Conservation (phyloP, 1,284 basidiomycete species). For the Irpex rosettiformis region DNA sequence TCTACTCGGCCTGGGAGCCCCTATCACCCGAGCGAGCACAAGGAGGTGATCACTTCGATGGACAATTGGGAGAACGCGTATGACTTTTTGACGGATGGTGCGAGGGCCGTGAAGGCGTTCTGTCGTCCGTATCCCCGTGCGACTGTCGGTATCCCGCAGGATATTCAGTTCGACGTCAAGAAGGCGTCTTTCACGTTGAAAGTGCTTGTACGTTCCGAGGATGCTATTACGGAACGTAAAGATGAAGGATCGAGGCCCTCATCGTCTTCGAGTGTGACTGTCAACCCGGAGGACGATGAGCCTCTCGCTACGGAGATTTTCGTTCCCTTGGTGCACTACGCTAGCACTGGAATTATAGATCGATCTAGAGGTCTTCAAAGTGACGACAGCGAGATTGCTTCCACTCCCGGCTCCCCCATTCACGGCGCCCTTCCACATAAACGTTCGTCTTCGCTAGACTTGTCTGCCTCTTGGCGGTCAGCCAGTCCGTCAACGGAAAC, state of each 20-base stretch:
- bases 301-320: conserved; percentile 79
- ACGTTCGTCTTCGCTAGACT: conserved; percentile 7
- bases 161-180: conserved; percentile 76
- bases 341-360: conserved; percentile 40
- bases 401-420: conserved; percentile 8
- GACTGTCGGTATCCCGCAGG: conserved; percentile 62
- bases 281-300: conserved; percentile 27
- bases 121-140: conserved; percentile 78
- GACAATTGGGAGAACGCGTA: conserved; percentile 44
- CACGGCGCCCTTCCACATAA: conserved; percentile 6
- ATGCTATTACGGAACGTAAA: conserved; percentile 30
- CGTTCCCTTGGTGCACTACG: conserved; percentile 88
- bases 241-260: conserved; percentile 14
- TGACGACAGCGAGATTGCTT: conserved; percentile 3
- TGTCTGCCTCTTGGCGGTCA: conserved; percentile 11
- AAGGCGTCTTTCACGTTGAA: conserved; percentile 68
- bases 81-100: conserved; percentile 76
- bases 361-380: conserved; percentile 12
- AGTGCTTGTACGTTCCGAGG: conserved; percentile 57
- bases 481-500: neutral
- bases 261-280: conserved; percentile 14
- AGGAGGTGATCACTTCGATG: conserved; percentile 13
- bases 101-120: conserved; percentile 80
- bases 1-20: conserved; percentile 21
- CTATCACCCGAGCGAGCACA: conserved; percentile 9